Percentiles rank a stretch among this genome's conserved stretches.
These are phyloP conservation scores for Leccinum insolens DNA, from an alignment of 1,284 basidiomycete species.

Conservation along the genomic window DNA sequence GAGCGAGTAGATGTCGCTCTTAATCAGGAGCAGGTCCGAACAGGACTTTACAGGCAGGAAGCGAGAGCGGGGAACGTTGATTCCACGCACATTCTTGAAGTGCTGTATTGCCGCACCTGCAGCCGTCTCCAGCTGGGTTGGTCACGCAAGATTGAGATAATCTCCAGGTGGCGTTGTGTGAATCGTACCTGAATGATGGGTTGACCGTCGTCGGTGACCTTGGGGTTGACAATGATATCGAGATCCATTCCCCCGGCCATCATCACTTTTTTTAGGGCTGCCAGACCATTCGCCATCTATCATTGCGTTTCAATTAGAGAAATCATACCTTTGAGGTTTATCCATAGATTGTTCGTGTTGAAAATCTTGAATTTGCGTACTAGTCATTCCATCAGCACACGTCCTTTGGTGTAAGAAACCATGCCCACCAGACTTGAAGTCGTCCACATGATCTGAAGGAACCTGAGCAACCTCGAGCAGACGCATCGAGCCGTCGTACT, in stretches of 20 bases:
- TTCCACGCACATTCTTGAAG: conserved; percentile 91
- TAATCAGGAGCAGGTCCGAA: conserved; percentile 91
- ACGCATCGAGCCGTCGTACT: conserved; percentile 92
- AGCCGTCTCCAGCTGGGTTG: conserved; percentile 88
- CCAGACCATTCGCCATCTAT: conserved; percentile 9
- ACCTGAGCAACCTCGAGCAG: conserved; percentile 98
- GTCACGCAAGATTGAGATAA: conserved; percentile 6
- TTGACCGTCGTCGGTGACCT: conserved; percentile 83
- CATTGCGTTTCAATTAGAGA: neutral
- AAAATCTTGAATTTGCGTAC: conserved; percentile 92
- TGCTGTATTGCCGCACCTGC: conserved; percentile 98
- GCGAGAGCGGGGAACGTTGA: conserved; percentile 95
- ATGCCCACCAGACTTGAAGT: conserved; percentile 80
- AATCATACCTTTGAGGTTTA: conserved; percentile 76
- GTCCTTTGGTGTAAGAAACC: neutral
- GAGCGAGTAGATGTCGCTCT: conserved; percentile 94
- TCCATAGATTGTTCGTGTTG: conserved; percentile 98
- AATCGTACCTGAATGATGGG: conserved; percentile 69
- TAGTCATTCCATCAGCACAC: neutral
- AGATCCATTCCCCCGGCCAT: conserved; percentile 88
- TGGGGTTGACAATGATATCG: conserved; percentile 93
- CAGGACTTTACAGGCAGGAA: conserved; percentile 96
- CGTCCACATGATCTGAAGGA: conserved; percentile 93
- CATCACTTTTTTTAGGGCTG: conserved; percentile 91
- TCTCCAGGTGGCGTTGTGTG: conserved; percentile 6